Evolutionary conservation across 208 protist genomes (phyloP).

Genomic region (Strigomonas galati): DNA sequence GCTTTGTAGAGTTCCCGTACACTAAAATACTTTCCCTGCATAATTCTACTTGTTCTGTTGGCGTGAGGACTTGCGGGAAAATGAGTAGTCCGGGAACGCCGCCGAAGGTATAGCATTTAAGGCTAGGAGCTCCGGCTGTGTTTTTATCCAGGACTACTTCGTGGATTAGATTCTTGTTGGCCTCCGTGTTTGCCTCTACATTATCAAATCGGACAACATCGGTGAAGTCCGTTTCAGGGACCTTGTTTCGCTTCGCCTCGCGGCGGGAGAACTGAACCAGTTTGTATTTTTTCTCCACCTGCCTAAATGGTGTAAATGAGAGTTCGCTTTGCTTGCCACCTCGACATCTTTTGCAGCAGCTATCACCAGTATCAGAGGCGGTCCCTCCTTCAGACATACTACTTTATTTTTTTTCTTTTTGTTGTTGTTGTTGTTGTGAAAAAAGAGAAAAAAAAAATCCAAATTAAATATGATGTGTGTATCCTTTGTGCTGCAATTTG

Average conservation of each 20-base stretch:
- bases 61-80: constrained; percentile 48
- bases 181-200: constrained; percentile 49
- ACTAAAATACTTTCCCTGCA: constrained; percentile 56
- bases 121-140: neutral
- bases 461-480: neutral
- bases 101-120: constrained; percentile 66
- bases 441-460: constrained; percentile 14
- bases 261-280: constrained; percentile 55
- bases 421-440: neutral
- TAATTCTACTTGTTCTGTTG: constrained; percentile 46
- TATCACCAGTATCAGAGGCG: neutral
- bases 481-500: too few species aligned
- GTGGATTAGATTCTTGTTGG: constrained; percentile 41
- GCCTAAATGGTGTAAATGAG: constrained; percentile 40
- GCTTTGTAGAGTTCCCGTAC: constrained; percentile 52
- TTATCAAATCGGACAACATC: constrained; percentile 60
- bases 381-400: neutral
- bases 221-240: constrained; percentile 35
- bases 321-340: constrained; percentile 14
- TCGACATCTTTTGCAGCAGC: constrained; percentile 11
- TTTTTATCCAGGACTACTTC: constrained; percentile 11
- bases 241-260: constrained; percentile 16
- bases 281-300: constrained; percentile 66
- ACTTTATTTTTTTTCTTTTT: neutral
- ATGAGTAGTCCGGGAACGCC: constrained; percentile 68